phyloP scores from a whole-genome alignment of 805 yeast species.

The Zygoascus biomembranicola region DNA sequence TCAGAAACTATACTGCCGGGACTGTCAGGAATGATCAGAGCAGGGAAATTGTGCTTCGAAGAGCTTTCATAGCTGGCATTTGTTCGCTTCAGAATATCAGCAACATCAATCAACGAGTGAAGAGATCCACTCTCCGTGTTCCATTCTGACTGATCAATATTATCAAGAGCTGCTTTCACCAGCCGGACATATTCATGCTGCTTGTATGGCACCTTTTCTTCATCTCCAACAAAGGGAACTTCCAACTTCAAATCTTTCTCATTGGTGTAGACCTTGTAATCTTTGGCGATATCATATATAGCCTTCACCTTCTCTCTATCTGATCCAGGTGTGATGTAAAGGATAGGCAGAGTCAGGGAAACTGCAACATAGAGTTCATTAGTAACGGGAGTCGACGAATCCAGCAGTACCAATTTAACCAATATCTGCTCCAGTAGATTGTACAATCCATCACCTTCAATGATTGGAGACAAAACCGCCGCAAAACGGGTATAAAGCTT shows the following conservation, averaged over 20 bases:
- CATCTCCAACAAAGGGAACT: background rate
- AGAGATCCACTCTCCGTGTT: background rate
- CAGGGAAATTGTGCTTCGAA: conserved; percentile 26
- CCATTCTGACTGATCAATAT: conserved; percentile 1
- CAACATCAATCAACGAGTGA: background rate
- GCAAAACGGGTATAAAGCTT: conserved; percentile 67
- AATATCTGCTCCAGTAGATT: conserved; percentile 47
- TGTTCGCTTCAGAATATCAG: background rate
- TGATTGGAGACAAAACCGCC: conserved; percentile 55
- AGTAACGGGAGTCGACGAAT: conserved; percentile 34
- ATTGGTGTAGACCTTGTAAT: conserved; percentile 35
- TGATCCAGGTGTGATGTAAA: conserved; percentile 31
- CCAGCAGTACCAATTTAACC: conserved; percentile 48
- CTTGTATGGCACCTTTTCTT: background rate
- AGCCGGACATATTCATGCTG: conserved; percentile 1
- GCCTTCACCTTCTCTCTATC: conserved; percentile 23
- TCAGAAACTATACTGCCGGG: background rate
- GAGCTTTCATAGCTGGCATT: background rate
- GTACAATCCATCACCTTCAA: conserved; percentile 42
- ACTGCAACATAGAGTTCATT: conserved; percentile 61
- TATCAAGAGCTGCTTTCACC: conserved; percentile 4
- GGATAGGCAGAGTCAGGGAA: conserved; percentile 53
- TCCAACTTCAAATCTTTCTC: conserved; percentile 1
- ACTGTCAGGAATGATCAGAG: conserved; percentile 25
- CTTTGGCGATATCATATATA: conserved; percentile 21